Evolutionary conservation across 139 green algal genomes (phyloP), one percentile per base, ranked within the genome.

Genomic region (Coccomyxa sp.): DNA sequence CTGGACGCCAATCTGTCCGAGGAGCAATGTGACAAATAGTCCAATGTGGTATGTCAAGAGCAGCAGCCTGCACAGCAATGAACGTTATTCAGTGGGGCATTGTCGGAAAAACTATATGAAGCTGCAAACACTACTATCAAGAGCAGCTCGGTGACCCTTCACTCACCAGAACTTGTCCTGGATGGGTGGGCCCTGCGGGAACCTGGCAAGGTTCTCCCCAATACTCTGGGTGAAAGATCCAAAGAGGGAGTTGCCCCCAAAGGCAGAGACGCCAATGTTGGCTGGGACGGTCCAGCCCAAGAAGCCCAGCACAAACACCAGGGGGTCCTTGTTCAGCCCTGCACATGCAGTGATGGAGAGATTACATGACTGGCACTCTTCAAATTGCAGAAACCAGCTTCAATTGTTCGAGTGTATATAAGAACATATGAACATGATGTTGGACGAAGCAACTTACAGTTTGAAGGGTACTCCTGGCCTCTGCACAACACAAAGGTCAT

Each of bases 221-320:
- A 96, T 97, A 51, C 79, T 88, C 28, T 81, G 16, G 67, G 85
- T 93, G 87, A 97, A 92, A 28, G 89, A 81, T 63, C 92, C 91
- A 67, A 97, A 97, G 77, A 97, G 93, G 32, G 88, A 94, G 31
- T 94, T 31, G 79, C 92, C 92, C 45, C 87, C 90, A 28, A 96
- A 92, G 67, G 86, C 89, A 13, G 88, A 87, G 4, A 92, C 87
- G 31, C 84, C 80, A 77, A 95, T 94, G 88, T 84, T 93, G 77
- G 88, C 90, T 77, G 93, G 93, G 77, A 95, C 85, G 79, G 91
- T 95, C 93, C 92, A 96, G 84, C 89, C 89, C 63, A 90, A 60
- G 88, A 91, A 91, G 77, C 88, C 88, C 79, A 91, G 79, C 30
- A 90, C 90, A 57, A 81, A 78, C 13, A 93, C 89, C 9, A 93